Evolutionary conservation across 1,139 yeast species (phyloP).

Genomic region (Blastobotrys ciferrii): DNA sequence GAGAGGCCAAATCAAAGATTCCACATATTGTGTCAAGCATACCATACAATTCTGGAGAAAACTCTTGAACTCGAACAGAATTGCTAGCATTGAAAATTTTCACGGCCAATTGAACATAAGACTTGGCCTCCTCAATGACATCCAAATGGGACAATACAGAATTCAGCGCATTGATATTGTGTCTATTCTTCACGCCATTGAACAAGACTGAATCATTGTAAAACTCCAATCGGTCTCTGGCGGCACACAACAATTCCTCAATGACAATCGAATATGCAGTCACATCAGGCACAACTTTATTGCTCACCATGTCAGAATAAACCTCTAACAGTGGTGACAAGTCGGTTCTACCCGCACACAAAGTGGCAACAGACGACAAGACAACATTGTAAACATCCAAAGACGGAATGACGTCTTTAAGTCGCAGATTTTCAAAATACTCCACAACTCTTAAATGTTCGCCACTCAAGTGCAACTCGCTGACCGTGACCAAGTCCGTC

Average conservation of each 20-base stretch:
- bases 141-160: slow-evolving; percentile 18
- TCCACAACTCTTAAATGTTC: slow-evolving; percentile 14
- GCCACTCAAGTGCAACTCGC: not conserved
- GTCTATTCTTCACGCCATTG: slow-evolving; percentile 17
- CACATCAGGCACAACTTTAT: slow-evolving; percentile 29
- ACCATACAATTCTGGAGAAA: slow-evolving; percentile 20
- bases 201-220: slow-evolving; percentile 11
- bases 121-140: slow-evolving; percentile 21
- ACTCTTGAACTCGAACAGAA: slow-evolving; percentile 25
- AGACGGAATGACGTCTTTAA: slow-evolving; percentile 9
- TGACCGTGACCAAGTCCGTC: not conserved
- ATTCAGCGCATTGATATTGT: slow-evolving; percentile 15
- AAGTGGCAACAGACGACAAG: slow-evolving; percentile 11
- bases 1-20: not conserved
- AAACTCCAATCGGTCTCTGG: slow-evolving; percentile 17
- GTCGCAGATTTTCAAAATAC: slow-evolving; percentile 12
- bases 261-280: slow-evolving; percentile 35
- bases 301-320: slow-evolving; percentile 33
- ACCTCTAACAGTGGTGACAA: slow-evolving; percentile 30
- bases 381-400: slow-evolving; percentile 13
- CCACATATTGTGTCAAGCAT: slow-evolving; percentile 14
- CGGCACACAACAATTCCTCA: slow-evolving; percentile 28
- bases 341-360: slow-evolving; percentile 16
- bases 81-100: slow-evolving; percentile 33
- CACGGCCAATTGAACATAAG: slow-evolving; percentile 31